phyloP scores from a whole-genome alignment of 257 asterid species.

The Solanum bulbocastanum region DNA sequence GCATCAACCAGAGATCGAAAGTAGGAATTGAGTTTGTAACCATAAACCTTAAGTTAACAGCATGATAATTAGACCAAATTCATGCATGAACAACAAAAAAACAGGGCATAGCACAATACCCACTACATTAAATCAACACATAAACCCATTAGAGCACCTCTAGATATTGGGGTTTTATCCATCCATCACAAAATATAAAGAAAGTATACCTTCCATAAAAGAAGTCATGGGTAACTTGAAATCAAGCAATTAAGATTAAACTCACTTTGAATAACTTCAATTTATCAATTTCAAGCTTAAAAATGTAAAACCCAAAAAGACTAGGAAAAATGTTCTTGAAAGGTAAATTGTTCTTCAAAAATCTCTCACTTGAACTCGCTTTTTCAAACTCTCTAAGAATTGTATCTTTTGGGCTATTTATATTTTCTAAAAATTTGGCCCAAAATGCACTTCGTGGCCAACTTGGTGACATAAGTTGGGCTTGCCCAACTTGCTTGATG shows the following conservation, averaged over 20 bases:
- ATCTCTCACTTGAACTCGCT: not conserved
- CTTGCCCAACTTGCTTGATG: fast-evolving
- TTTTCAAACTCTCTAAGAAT: not conserved
- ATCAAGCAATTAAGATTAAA: no score
- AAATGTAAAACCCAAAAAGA: not conserved
- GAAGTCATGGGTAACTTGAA: not conserved
- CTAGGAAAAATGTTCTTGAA: not conserved
- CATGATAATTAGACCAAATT: not conserved
- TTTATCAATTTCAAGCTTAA: not conserved
- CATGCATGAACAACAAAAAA: not conserved
- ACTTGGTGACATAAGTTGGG: not conserved
- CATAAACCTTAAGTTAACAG: not conserved
- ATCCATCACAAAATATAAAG: not conserved
- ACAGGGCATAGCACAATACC: not conserved
- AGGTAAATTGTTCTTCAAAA: not conserved
- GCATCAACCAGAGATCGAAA: not conserved
- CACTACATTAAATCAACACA: not conserved
- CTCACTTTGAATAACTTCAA: not conserved
- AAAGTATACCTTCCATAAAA: not conserved
- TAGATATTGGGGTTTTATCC: not conserved
- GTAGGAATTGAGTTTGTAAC: not conserved
- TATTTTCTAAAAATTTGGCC: not conserved
- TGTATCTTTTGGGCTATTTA: not conserved
- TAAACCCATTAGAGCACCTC: not conserved
- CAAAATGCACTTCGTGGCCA: not conserved